These are phyloP conservation scores for Perkinsus chesapeaki DNA, from an alignment of 169 alveolate species.

Conservation along the genomic window DNA sequence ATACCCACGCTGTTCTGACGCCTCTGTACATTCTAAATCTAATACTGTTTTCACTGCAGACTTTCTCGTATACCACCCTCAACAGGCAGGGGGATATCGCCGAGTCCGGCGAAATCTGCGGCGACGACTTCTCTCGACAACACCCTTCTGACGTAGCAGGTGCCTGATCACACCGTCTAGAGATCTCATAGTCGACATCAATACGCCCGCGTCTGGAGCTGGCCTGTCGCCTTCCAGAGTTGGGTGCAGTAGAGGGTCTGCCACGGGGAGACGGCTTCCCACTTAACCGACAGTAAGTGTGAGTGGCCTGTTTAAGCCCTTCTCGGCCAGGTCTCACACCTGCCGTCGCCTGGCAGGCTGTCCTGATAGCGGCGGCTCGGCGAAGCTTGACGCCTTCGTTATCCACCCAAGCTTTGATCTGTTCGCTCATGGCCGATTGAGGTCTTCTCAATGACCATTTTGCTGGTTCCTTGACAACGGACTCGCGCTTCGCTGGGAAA, in stretches of 20 bases:
- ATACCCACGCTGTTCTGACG: no score
- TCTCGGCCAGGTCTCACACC: neutral
- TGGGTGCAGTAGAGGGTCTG: neutral
- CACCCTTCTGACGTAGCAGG: no score
- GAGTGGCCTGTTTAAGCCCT: neutral
- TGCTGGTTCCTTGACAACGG: neutral
- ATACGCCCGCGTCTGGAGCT: no score
- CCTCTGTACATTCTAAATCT: no score
- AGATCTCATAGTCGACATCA: no score
- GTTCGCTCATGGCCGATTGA: neutral
- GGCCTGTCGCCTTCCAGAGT: neutral
- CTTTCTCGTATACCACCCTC: no score
- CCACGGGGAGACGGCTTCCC: neutral
- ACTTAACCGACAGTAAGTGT: neutral
- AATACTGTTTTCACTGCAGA: no score
- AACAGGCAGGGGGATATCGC: no score
- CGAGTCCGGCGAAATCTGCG: no score
- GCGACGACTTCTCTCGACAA: no score
- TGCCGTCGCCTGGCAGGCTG: neutral
- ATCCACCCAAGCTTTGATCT: neutral
- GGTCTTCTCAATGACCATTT: neutral
- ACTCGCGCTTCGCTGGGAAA: neutral
- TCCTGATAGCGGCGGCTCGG: neutral
- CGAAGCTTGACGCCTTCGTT: neutral
- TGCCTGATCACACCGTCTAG: no score